These are phyloP conservation scores for Rhodomyrtus tomentosa DNA, from an alignment of 345 rosid genomes.

Conservation along the genomic window DNA sequence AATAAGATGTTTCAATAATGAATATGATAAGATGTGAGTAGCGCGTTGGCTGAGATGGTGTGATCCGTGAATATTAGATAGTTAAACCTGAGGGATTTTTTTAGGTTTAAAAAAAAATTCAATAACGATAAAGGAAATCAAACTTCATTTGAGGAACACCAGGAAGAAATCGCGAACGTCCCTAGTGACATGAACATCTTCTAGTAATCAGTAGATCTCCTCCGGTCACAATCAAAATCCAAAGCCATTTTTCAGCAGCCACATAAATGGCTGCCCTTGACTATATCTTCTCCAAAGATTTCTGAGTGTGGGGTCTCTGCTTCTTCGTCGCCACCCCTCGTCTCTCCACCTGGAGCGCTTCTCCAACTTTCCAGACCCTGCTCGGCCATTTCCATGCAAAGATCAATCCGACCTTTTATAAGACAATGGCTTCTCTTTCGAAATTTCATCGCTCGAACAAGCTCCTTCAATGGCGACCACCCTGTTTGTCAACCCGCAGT, in stretches of 20 bases:
- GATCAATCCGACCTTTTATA: neutral
- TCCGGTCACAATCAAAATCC: neutral
- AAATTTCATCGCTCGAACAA: neutral
- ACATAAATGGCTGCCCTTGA: neutral
- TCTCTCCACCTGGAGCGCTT: constrained; percentile 19
- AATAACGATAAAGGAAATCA: too few species aligned
- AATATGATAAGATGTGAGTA: too few species aligned
- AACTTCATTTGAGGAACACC: too few species aligned
- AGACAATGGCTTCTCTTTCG: neutral
- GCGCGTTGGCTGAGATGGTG: too few species aligned
- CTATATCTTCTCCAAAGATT: neutral
- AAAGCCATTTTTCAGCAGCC: neutral
- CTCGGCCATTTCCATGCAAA: neutral
- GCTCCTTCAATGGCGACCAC: constrained; percentile 17
- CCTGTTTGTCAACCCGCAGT: constrained; percentile 2
- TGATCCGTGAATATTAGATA: too few species aligned
- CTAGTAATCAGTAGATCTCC: neutral
- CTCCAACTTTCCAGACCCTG: constrained; percentile 37
- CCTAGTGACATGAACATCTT: too few species aligned
- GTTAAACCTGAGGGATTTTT: too few species aligned
- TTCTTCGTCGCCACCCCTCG: constrained; percentile 1
- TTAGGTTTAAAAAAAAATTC: too few species aligned
- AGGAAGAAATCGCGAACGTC: too few species aligned
- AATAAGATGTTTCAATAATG: too few species aligned
- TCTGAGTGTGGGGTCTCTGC: neutral